phyloP scores from a whole-genome alignment of 495 filamentous ascomycete genomes.

The Aspergillus homomorphus region DNA sequence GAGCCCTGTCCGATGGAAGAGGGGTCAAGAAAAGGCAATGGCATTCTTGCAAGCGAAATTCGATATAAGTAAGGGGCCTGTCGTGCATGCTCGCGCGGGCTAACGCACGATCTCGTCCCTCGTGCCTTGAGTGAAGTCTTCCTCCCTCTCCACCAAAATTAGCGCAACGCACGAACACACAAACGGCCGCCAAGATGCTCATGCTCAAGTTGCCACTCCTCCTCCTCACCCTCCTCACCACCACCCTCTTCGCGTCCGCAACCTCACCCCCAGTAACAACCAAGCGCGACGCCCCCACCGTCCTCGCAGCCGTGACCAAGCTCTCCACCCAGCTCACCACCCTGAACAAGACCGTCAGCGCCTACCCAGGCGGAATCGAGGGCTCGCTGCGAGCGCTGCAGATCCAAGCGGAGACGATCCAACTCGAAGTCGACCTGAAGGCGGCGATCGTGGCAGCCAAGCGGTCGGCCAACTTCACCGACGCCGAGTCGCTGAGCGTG shows the following conservation, averaged over 20 bases:
- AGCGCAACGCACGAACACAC: too few species aligned
- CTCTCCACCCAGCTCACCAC: slow-evolving; percentile 16
- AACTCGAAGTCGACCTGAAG: slow-evolving; percentile 12
- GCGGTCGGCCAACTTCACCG: slow-evolving; percentile 21
- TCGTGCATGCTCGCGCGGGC: too few species aligned
- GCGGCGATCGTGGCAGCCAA: slow-evolving; percentile 16
- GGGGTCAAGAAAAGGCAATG: too few species aligned
- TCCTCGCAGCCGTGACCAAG: slow-evolving; percentile 16
- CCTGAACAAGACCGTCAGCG: slow-evolving; percentile 23
- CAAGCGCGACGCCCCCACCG: slow-evolving; percentile 21
- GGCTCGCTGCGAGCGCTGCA: slow-evolving; percentile 20
- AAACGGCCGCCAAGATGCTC: neutral
- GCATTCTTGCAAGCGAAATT: too few species aligned
- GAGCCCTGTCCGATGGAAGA: too few species aligned
- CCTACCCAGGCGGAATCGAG: slow-evolving; percentile 20
- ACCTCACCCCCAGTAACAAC: slow-evolving; percentile 8
- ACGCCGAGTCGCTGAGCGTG: slow-evolving; percentile 17
- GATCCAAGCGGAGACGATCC: slow-evolving; percentile 18
- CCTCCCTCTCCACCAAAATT: too few species aligned
- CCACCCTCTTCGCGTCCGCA: neutral
- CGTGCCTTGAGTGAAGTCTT: too few species aligned
- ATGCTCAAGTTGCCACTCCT: neutral
- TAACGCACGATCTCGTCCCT: too few species aligned
- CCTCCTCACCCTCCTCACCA: slow-evolving; percentile 8
- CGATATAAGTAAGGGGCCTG: too few species aligned